Conservation (phyloP, 225 moss, liverwort and hornwort species). For the Marchantia polymorpha region DNA sequence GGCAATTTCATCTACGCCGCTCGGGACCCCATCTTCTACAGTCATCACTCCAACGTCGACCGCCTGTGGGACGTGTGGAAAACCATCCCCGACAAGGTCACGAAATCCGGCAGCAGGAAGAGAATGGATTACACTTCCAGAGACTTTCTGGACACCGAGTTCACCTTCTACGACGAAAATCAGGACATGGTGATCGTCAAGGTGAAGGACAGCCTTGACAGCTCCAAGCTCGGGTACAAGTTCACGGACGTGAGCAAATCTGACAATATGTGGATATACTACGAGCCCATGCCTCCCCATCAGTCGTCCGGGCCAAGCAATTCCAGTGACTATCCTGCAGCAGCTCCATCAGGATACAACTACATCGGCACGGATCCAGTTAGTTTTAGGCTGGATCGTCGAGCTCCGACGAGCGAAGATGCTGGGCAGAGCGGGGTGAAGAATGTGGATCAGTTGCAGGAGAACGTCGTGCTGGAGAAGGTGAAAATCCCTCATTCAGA, state of each 20-base stretch:
- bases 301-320: constrained; percentile 11
- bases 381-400: neutral
- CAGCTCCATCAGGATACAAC: neutral
- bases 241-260: neutral
- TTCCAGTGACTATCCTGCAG: neutral
- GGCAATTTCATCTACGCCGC: constrained; percentile 13
- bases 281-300: constrained; percentile 21
- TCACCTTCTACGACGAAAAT: neutral
- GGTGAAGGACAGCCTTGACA: neutral
- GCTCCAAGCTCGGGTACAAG: neutral
- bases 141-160: neutral
- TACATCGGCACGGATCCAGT: neutral
- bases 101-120: constrained; percentile 19
- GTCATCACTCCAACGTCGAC: neutral
- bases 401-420: constrained; percentile 20
- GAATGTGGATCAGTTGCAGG: constrained; percentile 17
- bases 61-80: neutral
- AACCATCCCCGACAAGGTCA: neutral
- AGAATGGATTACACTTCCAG: neutral
- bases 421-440: constrained; percentile 15
- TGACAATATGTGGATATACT: constrained; percentile 34
- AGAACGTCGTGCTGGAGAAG: constrained; percentile 33
- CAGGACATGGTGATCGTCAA: neutral
- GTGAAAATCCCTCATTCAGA: constrained; percentile 29
- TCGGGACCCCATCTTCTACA: neutral